Percentiles rank a stretch among this genome's conserved stretches.
Conservation (phyloP, 1,139 yeast species). For the Kodamaea arcana region DNA sequence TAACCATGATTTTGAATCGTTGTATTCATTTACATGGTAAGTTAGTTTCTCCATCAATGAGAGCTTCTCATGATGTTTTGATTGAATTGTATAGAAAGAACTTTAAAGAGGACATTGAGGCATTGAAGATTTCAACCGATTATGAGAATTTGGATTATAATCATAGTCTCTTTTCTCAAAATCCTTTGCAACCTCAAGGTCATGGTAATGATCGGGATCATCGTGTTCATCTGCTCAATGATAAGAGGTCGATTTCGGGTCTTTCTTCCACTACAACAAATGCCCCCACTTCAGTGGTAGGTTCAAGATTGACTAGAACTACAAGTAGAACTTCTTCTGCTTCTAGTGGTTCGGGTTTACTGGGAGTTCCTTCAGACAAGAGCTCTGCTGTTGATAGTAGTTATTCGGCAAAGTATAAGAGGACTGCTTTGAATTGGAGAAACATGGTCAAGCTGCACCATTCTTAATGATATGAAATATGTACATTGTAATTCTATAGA, state of each 20-base stretch:
- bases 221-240: slow-evolving; percentile 8
- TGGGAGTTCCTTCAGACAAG: slow-evolving; percentile 21
- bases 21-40: slow-evolving; percentile 69
- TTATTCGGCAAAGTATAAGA: slow-evolving; percentile 24
- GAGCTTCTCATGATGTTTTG: slow-evolving; percentile 62
- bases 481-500: no score
- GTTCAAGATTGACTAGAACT: slow-evolving; percentile 28
- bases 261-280: slow-evolving; percentile 10
- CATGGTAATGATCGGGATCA: slow-evolving; percentile 11
- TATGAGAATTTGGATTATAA: slow-evolving; percentile 26
- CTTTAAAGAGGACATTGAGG: slow-evolving; percentile 61
- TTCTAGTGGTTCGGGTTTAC: slow-evolving; percentile 22
- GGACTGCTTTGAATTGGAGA: slow-evolving; percentile 51
- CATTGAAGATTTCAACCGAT: slow-evolving; percentile 33
- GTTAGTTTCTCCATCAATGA: slow-evolving; percentile 55
- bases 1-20: slow-evolving; percentile 61
- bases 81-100: slow-evolving; percentile 63
- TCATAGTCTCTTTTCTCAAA: slow-evolving; percentile 17
- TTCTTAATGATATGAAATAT: no score
- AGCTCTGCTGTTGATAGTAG: slow-evolving; percentile 13
- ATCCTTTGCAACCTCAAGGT: slow-evolving; percentile 1
- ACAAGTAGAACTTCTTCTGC: slow-evolving; percentile 28
- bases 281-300: slow-evolving; percentile 13
- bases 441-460: slow-evolving; percentile 12
- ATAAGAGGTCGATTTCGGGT: slow-evolving; percentile 18